phyloP scores from a whole-genome alignment of 345 rosid species.

The Eucalyptus rudis region DNA sequence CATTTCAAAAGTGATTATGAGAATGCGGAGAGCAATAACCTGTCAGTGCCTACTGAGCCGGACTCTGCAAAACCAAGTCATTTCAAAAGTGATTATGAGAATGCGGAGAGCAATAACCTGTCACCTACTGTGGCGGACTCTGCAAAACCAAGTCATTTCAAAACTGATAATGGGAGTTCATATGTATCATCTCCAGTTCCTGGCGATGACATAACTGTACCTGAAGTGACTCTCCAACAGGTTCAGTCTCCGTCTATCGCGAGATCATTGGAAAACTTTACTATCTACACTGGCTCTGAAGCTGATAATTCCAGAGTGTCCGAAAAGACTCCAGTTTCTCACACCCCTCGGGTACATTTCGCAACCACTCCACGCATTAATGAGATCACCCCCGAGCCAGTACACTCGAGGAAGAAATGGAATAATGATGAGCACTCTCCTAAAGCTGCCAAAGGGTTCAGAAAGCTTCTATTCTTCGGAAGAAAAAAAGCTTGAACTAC shows the following conservation, averaged over 20 bases:
- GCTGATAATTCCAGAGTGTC: background rate
- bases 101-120: background rate
- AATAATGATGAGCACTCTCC: conserved; percentile 54
- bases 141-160: background rate
- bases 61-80: background rate
- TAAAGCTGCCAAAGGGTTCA: conserved; percentile 70
- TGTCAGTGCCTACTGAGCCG: background rate
- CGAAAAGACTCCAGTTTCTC: conserved; percentile 9
- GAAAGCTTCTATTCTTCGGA: conserved; percentile 87
- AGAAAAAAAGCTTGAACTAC: conserved; percentile 19
- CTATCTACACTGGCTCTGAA: conserved; percentile 12
- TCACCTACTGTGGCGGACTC: background rate
- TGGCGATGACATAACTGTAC: background rate
- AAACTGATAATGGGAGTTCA: conserved; percentile 3
- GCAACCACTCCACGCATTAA: conserved; percentile 53
- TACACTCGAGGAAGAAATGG: conserved; percentile 78
- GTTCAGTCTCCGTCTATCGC: conserved; percentile 18
- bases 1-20: conserved; percentile 7
- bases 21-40: background rate
- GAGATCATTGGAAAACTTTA: conserved; percentile 10
- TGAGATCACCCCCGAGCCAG: conserved; percentile 27
- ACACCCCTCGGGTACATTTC: conserved; percentile 41
- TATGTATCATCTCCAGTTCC: conserved; percentile 6
- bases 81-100: conserved; percentile 2
- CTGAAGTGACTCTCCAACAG: conserved; percentile 10